phyloP scores from a whole-genome alignment of 179 eudicot species.

The Monotropa hypopitys region DNA sequence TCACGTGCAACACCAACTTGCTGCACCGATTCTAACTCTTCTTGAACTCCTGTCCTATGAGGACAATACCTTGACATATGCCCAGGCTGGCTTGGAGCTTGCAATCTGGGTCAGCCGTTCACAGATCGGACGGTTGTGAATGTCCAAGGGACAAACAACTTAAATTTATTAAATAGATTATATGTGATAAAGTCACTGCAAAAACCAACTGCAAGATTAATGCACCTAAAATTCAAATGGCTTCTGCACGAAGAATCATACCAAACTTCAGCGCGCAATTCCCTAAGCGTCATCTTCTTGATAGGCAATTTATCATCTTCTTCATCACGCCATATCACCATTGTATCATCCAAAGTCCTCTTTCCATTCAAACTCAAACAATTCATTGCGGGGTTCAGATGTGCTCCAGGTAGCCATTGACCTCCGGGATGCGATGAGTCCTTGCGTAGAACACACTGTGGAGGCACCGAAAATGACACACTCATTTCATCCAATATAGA shows the following conservation, averaged over 20 bases:
- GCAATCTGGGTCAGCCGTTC: no score
- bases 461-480: constrained; percentile 51
- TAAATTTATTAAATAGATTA: no score
- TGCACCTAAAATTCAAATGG: neutral
- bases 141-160: no score
- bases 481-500: constrained; percentile 54
- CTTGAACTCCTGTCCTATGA: no score
- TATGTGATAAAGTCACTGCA: neutral
- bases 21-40: no score
- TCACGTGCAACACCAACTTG: no score
- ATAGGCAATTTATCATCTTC: constrained; percentile 59
- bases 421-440: constrained; percentile 66
- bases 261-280: constrained; percentile 69
- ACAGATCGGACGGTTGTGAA: no score
- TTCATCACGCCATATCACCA: constrained; percentile 73
- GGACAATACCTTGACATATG: no score
- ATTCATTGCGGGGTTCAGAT: constrained; percentile 57
- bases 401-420: constrained; percentile 80
- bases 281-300: constrained; percentile 49
- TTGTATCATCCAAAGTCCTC: constrained; percentile 48
- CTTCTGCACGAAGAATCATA: constrained; percentile 19
- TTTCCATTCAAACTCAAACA: constrained; percentile 47
- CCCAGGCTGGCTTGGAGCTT: no score
- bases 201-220: neutral
- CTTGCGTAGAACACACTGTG: constrained; percentile 50